Conservation (phyloP, 2,329 filamentous ascomycete genomes). For the Hymenotorrendiella dingleyae region DNA sequence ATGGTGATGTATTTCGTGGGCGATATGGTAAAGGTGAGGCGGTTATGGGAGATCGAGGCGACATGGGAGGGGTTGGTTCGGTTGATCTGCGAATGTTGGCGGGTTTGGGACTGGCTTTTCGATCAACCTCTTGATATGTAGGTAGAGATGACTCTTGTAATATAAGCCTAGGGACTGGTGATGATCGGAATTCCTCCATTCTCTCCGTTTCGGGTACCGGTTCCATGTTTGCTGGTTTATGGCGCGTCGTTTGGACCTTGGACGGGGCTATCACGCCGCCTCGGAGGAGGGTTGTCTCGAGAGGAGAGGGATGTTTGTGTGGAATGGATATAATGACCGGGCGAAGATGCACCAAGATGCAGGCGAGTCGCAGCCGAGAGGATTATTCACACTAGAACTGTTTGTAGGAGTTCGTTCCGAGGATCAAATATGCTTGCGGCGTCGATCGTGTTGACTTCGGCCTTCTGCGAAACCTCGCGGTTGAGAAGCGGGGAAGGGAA, state of each 20-base stretch:
- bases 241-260: neutral
- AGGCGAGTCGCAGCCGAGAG: no score
- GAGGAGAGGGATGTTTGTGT: no score
- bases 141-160: conserved; percentile 30
- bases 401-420: neutral
- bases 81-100: conserved; percentile 51
- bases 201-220: conserved; percentile 63
- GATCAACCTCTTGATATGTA: conserved; percentile 12
- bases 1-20: conserved; percentile 56
- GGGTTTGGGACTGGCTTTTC: conserved; percentile 37
- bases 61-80: conserved; percentile 45
- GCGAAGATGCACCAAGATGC: no score
- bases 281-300: no score
- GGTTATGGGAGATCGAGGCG: conserved; percentile 41
- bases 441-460: conserved; percentile 3
- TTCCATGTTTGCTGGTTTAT: conserved; percentile 45
- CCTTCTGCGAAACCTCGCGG: conserved; percentile 22
- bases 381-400: no score
- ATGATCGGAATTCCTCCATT: conserved; percentile 59
- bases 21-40: conserved; percentile 49
- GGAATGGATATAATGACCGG: conserved; percentile 1
- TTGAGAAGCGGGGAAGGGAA: no score
- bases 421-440: no score
- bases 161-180: conserved; percentile 49
- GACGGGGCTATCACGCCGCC: neutral